Evolutionary conservation across 768 basidiomycete genomes (phyloP).

Genomic region (Coprinopsis marcescibilis): DNA sequence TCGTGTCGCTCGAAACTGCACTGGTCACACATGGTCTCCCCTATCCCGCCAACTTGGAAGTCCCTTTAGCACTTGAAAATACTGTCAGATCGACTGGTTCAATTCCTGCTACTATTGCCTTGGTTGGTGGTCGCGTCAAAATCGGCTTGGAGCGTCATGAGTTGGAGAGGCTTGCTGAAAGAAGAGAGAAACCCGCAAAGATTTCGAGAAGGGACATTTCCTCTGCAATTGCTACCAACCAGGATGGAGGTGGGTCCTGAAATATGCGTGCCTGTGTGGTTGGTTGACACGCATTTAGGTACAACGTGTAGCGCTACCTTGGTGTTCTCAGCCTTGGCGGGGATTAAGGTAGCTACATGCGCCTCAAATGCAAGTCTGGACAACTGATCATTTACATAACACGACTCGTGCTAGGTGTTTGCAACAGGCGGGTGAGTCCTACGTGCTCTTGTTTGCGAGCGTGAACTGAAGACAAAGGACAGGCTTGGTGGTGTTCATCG

Average conservation of each 20-base stretch:
- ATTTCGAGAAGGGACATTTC: slow-evolving; percentile 80
- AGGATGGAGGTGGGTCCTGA: slow-evolving; percentile 60
- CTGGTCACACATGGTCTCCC: slow-evolving; percentile 93
- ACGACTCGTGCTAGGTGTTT: no score
- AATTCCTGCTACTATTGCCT: slow-evolving; percentile 87
- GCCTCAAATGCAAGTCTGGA: background rate
- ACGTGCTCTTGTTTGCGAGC: background rate
- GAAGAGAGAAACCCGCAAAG: slow-evolving; percentile 44
- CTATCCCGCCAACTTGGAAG: slow-evolving; percentile 67
- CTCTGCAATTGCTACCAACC: slow-evolving; percentile 58
- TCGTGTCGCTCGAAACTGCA: slow-evolving; percentile 91
- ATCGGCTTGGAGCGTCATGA: slow-evolving; percentile 69
- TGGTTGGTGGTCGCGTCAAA: slow-evolving; percentile 79
- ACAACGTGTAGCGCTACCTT: slow-evolving; percentile 73
- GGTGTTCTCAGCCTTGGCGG: slow-evolving; percentile 71
- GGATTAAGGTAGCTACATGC: slow-evolving; percentile 61
- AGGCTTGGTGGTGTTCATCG: slow-evolving; percentile 36
- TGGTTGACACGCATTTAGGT: slow-evolving; percentile 27
- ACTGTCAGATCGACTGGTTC: slow-evolving; percentile 71
- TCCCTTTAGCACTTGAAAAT: slow-evolving; percentile 63
- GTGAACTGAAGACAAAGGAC: background rate
- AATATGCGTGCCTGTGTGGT: background rate
- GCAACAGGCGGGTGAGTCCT: slow-evolving; percentile 80
- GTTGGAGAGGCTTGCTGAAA: slow-evolving; percentile 62
- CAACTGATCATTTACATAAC: background rate